Base-by-base conservation (phyloP, 2,329 filamentous ascomycete genomes). In the Eutypella sp. region DNA sequence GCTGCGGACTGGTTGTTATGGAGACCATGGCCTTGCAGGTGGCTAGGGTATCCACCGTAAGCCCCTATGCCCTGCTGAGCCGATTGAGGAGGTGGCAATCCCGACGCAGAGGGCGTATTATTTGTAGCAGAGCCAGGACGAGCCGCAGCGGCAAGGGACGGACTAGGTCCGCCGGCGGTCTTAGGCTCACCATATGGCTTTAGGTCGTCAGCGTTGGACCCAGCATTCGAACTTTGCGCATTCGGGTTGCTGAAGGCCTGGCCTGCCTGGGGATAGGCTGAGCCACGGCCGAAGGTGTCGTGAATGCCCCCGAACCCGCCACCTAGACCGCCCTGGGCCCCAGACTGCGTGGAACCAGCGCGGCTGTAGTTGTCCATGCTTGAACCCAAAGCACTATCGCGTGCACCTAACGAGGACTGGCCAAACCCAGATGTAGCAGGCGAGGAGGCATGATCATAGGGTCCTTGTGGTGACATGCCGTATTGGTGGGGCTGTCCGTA, bases 101-200 rank as follows among this genome's bases (percentile, higher is more conserved):
- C 76, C 34, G 69, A 63, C 61, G 78, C 75, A 37, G 74, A 69
- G 4, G 76, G 68, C 2, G 68, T 70, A 44, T 70, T 74, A 63
- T 79, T 80, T 6, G 76, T 70, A 11, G 78, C 78, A 25, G 79
- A 82, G 39, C 78, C 78, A 6, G 79, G 79, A 15, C 79, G 76
- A n/a, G 68, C 69, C 20, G 75, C 74, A 38, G 74, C 73, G 23
- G 70, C 72, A 13, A 82, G 68, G 3, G 78, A 77, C 37, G 79
- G 78, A 48, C 76, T 81, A 10, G 78, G 77, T 2, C 78, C 78
- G 33, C 73, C 68, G 9, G 67, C 67, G 16, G 69, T 58, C 71
- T 82, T 82, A 55, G 69, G 60, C 18, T 82, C 79, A 41, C 75
- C 75, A 48, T 78, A 82, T 0, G 76, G 75, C 71, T 82, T 82